phyloP scores from a whole-genome alignment of 169 alveolate genomes.

The Perkinsus marinus region DNA sequence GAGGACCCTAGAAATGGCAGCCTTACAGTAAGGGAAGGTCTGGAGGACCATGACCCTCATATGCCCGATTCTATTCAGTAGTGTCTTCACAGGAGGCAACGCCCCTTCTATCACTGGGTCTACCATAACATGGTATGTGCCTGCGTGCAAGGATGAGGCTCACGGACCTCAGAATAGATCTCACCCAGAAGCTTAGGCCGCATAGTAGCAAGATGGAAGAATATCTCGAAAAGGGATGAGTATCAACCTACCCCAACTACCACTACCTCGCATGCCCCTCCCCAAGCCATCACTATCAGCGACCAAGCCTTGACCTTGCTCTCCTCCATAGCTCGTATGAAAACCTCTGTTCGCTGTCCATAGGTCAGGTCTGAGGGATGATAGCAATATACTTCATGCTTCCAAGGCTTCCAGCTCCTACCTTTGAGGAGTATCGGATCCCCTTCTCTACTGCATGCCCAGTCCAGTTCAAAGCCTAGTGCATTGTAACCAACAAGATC shows the following conservation, averaged over 20 bases:
- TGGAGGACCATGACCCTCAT: background rate
- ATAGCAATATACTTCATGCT: background rate
- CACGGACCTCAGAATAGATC: background rate
- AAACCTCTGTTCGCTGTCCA: background rate
- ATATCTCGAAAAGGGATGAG: background rate
- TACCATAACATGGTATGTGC: background rate
- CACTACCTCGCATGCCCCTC: background rate
- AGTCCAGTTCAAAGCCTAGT: background rate
- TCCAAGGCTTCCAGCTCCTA: background rate
- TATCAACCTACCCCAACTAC: background rate
- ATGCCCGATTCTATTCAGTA: background rate
- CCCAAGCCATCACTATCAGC: background rate
- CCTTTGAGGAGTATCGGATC: background rate
- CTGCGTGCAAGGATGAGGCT: background rate
- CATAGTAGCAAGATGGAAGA: background rate
- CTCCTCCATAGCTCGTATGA: background rate
- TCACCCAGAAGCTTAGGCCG: background rate
- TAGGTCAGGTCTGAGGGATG: background rate
- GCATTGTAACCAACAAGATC: background rate
- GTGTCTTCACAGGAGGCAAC: background rate
- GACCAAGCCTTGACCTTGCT: background rate
- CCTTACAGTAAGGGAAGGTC: background rate
- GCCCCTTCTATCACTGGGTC: background rate
- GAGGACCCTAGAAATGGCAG: background rate
- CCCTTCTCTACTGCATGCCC: background rate